Percentiles rank a stretch among this genome's conserved stretches.
These are phyloP conservation scores for Trichosporon asahii DNA, from an alignment of 1,284 basidiomycete genomes.

Conservation along the genomic window DNA sequence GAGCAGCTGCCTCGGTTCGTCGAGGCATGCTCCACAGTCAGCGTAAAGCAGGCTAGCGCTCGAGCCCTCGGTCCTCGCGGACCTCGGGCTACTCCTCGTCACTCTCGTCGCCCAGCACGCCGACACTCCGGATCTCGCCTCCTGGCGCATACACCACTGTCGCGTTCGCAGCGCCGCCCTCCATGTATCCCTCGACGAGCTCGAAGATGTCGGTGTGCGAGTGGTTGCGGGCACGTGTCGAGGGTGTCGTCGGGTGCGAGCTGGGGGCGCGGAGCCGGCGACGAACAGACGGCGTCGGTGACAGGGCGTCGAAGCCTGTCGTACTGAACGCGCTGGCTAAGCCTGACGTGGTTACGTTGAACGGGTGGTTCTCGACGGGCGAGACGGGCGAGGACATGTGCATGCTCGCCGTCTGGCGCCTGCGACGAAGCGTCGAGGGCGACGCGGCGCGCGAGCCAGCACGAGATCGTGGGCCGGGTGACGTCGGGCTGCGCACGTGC, in stretches of 20 bases:
- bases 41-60: too few relatives aligned
- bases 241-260: slow-evolving; percentile 30
- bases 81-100: slow-evolving; percentile 14
- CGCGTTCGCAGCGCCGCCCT: slow-evolving; percentile 48
- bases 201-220: slow-evolving; percentile 48
- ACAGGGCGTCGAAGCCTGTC: slow-evolving; percentile 26
- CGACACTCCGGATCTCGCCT: slow-evolving; percentile 40
- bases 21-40: too few relatives aligned
- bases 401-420: slow-evolving; percentile 26
- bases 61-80: too few relatives aligned
- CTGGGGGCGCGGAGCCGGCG: slow-evolving; percentile 35
- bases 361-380: slow-evolving; percentile 14
- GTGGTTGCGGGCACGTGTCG: slow-evolving; percentile 38
- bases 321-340: slow-evolving; percentile 2
- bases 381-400: slow-evolving; percentile 27
- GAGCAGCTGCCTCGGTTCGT: too few relatives aligned
- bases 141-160: slow-evolving; percentile 48
- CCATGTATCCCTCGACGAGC: slow-evolving; percentile 48
- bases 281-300: slow-evolving; percentile 35
- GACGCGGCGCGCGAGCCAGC: neutral
- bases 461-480: neutral
- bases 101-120: slow-evolving; percentile 39
- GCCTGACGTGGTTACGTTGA: neutral
- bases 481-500: slow-evolving; percentile 6
- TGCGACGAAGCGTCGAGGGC: slow-evolving; percentile 21